Evolutionary conservation across 768 basidiomycete genomes (phyloP).

Genomic region (Tubosaeta sp.): DNA sequence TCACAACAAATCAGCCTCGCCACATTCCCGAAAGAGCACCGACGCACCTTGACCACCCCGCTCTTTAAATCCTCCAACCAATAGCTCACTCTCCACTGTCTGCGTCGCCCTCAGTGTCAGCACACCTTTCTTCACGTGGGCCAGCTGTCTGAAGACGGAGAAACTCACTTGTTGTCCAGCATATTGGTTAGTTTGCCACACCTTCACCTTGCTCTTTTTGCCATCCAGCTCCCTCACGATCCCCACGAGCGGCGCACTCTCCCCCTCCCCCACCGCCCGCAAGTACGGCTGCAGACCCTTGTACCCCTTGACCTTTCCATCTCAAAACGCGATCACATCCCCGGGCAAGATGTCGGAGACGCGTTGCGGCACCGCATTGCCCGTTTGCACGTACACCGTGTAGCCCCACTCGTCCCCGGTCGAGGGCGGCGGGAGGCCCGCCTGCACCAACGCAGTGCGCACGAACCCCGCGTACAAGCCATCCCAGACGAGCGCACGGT

Average conservation of each 20-base stretch:
- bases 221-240: conserved; percentile 78
- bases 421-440: conserved; percentile 48
- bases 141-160: conserved; percentile 24
- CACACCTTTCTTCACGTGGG: conserved; percentile 29
- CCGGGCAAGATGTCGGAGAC: conserved; percentile 82
- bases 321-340: conserved; percentile 70
- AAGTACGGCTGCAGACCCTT: conserved; percentile 77
- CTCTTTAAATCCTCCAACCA: conserved; percentile 86
- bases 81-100: conserved; percentile 82
- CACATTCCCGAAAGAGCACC: not conserved
- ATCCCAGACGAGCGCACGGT: conserved; percentile 75
- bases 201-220: conserved; percentile 82
- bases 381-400: conserved; percentile 71
- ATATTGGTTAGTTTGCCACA: conserved; percentile 84
- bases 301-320: conserved; percentile 74
- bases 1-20: conserved; percentile 6
- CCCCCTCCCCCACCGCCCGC: conserved; percentile 50
- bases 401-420: conserved; percentile 53
- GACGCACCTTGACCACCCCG: conserved; percentile 67
- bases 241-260: conserved; percentile 55
- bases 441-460: conserved; percentile 56
- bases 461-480: conserved; percentile 83
- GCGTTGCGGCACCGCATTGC: conserved; percentile 60
- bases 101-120: conserved; percentile 35
- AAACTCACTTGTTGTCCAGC: conserved; percentile 72